A percentile compares a stretch with the other conserved stretches of the same genome.
phyloP scores from a whole-genome alignment of 257 asterid species.

The Scutellaria barbata region DNA sequence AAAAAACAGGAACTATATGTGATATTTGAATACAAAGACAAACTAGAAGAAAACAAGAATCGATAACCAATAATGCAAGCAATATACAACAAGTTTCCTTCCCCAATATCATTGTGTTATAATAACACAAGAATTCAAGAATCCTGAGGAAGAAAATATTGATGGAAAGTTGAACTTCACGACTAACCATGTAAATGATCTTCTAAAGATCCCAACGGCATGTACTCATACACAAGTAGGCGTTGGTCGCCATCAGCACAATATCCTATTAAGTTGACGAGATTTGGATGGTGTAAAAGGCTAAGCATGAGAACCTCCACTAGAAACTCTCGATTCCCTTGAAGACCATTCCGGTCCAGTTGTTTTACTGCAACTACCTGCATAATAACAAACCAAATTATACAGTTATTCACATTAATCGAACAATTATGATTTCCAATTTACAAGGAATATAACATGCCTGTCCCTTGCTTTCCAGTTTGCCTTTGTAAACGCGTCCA shows the following conservation, averaged over 20 bases:
- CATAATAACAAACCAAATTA: constrained; percentile 24
- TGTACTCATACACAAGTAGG: constrained; percentile 91
- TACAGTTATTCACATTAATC: neutral
- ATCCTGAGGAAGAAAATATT: constrained; percentile 5
- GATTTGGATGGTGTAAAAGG: constrained; percentile 88
- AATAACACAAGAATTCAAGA: neutral
- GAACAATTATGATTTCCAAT: neutral
- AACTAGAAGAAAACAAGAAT: neutral
- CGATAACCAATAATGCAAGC: neutral
- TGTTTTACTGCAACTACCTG: constrained; percentile 97
- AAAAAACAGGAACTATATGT: too few relatives aligned
- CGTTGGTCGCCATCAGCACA: constrained; percentile 99
- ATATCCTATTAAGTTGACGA: constrained; percentile 95
- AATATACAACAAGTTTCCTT: neutral
- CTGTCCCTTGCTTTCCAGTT: constrained; percentile 83
- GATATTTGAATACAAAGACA: neutral
- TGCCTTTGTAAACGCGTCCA: constrained; percentile 92
- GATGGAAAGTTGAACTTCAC: neutral
- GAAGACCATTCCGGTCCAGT: constrained; percentile 93
- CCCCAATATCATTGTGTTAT: neutral
- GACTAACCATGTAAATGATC: constrained; percentile 97
- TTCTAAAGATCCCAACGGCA: constrained; percentile 97
- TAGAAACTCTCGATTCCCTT: constrained; percentile 91
- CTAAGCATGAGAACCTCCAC: constrained; percentile 99
- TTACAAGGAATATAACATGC: constrained; percentile 43